Percentiles rank a stretch among this genome's conserved stretches.
These are phyloP conservation scores for Crataegus laevigata DNA, from an alignment of 306 rosid genomes.

Conservation along the genomic window DNA sequence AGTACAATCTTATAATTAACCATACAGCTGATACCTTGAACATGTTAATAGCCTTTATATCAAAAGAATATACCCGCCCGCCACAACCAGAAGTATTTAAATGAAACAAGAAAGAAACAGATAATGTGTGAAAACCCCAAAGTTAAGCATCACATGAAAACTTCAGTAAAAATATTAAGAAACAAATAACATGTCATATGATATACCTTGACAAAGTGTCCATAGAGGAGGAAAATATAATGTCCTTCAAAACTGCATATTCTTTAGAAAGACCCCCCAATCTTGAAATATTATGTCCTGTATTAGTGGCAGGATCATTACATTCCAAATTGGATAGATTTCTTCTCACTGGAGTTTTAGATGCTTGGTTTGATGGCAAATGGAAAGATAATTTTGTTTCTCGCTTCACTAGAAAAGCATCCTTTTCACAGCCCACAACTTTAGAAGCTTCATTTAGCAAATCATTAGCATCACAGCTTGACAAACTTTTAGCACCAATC, in stretches of 20 bases:
- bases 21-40: background rate
- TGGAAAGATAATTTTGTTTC: conserved; percentile 52
- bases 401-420: conserved; percentile 41
- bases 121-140: background rate
- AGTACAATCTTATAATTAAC: background rate
- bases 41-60: background rate
- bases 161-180: background rate
- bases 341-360: conserved; percentile 28
- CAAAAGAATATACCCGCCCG: background rate
- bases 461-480: conserved; percentile 20
- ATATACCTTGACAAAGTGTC: conserved; percentile 61
- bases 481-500: conserved; percentile 35
- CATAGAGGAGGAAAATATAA: conserved; percentile 47
- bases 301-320: conserved; percentile 27
- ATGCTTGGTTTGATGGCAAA: conserved; percentile 37
- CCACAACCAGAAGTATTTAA: background rate
- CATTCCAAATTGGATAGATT: conserved; percentile 25
- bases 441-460: conserved; percentile 29
- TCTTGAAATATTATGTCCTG: conserved; percentile 21
- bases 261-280: conserved; percentile 86
- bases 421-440: conserved; percentile 16
- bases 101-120: background rate
- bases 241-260: conserved; percentile 55
- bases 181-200: background rate
- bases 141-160: background rate